Percentiles rank a stretch among this genome's conserved stretches.
These are phyloP conservation scores for Mycena maculata DNA, from an alignment of 768 basidiomycete genomes.

Conservation along the genomic window DNA sequence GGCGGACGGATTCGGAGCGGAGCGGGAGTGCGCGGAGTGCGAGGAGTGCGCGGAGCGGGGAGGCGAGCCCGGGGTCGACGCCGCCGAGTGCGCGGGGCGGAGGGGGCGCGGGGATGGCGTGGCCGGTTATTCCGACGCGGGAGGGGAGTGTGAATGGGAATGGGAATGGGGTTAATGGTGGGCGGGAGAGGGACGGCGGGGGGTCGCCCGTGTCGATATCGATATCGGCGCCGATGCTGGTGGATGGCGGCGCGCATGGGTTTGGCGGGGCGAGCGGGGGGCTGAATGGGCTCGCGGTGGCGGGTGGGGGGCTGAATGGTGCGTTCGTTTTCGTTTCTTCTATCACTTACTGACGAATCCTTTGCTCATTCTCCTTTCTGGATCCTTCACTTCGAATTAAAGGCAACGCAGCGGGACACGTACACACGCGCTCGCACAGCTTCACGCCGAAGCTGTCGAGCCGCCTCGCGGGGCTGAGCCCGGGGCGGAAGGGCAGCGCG, in stretches of 20 bases:
- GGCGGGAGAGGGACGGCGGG: conserved; percentile 10
- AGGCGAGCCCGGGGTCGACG: conserved; percentile 27
- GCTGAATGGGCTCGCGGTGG: neutral
- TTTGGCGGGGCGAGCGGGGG: conserved; percentile 2
- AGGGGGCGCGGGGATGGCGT: conserved; percentile 29
- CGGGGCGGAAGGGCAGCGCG: conserved; percentile 65
- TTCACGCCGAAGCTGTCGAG: conserved; percentile 80
- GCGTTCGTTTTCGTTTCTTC: neutral
- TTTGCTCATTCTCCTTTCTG: conserved; percentile 38
- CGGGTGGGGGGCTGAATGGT: neutral
- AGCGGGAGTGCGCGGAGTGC: conserved; percentile 25
- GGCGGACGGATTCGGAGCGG: conserved; percentile 31
- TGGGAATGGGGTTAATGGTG: too few species aligned
- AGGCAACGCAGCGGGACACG: conserved; percentile 44
- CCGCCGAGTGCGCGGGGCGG: conserved; percentile 41
- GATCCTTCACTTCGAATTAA: neutral
- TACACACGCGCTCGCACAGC: conserved; percentile 74
- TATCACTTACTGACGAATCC: neutral
- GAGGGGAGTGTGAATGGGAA: conserved; percentile 27
- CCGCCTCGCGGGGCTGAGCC: conserved; percentile 65
- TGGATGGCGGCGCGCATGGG: conserved; percentile 9
- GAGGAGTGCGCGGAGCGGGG: conserved; percentile 10
- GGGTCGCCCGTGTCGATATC: conserved; percentile 34
- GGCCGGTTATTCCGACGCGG: conserved; percentile 50
- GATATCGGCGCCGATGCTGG: conserved; percentile 31